Conservation (phyloP, 352 stramenopile genomes). For the Phytophthora tubulina region DNA sequence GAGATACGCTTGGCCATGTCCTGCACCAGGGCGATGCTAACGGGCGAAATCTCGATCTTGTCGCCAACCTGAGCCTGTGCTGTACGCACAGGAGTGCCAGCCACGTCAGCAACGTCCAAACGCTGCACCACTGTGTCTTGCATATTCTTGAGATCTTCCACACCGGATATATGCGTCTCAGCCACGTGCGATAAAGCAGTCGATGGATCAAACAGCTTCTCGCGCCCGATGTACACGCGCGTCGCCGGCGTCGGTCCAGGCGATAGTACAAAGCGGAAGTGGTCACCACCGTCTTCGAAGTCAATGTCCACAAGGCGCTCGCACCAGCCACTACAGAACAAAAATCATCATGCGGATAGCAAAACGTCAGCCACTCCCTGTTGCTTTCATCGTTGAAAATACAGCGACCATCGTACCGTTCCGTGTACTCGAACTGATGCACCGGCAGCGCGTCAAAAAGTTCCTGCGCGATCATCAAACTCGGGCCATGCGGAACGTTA, state of each 20-base stretch:
- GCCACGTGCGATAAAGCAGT: slow-evolving; percentile 38
- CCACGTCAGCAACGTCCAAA: slow-evolving; percentile 59
- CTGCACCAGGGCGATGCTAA: slow-evolving; percentile 92
- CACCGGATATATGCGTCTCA: slow-evolving; percentile 36
- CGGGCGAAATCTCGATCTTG: slow-evolving; percentile 95
- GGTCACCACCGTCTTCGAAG: slow-evolving; percentile 79
- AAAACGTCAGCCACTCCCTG: slow-evolving; percentile 5
- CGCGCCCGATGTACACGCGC: slow-evolving; percentile 87
- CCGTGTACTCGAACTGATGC: slow-evolving; percentile 96
- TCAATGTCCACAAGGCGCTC: slow-evolving; percentile 95
- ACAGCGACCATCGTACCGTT: slow-evolving; percentile 51
- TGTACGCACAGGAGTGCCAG: slow-evolving; percentile 57
- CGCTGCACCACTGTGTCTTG: slow-evolving; percentile 42
- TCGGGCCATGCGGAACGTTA: slow-evolving; percentile 80
- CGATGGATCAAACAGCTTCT: slow-evolving; percentile 82
- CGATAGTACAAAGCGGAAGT: slow-evolving; percentile 95
- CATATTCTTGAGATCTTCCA: slow-evolving; percentile 45
- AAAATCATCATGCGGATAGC: slow-evolving; percentile 4
- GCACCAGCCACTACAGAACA: slow-evolving; percentile 84
- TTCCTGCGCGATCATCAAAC: slow-evolving; percentile 94
- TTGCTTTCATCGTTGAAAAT: neutral
- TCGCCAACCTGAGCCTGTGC: slow-evolving; percentile 77
- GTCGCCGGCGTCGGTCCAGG: slow-evolving; percentile 92
- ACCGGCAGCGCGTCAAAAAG: slow-evolving; percentile 96
- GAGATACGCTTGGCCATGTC: slow-evolving; percentile 92